A percentile compares a stretch with the other conserved stretches of the same genome.
phyloP scores from a whole-genome alignment of 1,139 yeast genomes.

The Lodderomyces elongisporus region DNA sequence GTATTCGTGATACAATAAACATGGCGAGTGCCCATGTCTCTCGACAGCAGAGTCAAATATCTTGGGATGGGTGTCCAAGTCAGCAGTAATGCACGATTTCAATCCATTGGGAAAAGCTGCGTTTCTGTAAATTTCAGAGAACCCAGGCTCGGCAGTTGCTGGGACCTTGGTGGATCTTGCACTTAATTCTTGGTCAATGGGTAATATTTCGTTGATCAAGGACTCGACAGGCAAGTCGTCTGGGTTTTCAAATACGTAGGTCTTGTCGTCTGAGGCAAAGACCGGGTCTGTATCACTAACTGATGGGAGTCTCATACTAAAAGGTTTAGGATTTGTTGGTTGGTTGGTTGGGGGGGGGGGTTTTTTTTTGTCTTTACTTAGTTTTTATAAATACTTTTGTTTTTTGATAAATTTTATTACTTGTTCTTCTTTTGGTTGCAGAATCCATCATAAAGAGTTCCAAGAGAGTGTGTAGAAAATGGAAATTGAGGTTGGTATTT shows the following conservation, averaged over 20 bases:
- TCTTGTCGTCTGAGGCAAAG: constrained; percentile 11
- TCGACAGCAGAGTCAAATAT: constrained; percentile 21
- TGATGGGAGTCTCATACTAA: constrained; percentile 11
- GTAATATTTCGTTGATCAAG: constrained; percentile 20
- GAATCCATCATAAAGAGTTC: no score
- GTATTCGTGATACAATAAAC: constrained; percentile 28
- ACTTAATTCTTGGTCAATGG: constrained; percentile 17
- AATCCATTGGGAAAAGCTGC: constrained; percentile 18
- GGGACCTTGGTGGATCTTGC: constrained; percentile 22
- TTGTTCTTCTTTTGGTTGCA: no score
- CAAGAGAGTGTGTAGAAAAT: no score
- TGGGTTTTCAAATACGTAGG: constrained; percentile 17
- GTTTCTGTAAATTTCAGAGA: constrained; percentile 31
- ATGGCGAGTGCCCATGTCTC: constrained; percentile 19
- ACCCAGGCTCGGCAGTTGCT: constrained; percentile 28
- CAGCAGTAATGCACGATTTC: constrained; percentile 20
- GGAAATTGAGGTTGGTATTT: no score
- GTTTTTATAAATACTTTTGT: no score
- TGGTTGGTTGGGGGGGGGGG: not conserved
- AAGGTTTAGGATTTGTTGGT: no score
- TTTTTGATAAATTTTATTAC: no score
- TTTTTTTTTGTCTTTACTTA: no score
- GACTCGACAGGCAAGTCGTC: constrained; percentile 14
- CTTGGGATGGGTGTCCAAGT: constrained; percentile 26
- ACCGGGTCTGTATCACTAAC: constrained; percentile 9